These are phyloP conservation scores for Chalciporus sphaerocephalus DNA, from an alignment of 768 basidiomycete species.

Conservation along the genomic window DNA sequence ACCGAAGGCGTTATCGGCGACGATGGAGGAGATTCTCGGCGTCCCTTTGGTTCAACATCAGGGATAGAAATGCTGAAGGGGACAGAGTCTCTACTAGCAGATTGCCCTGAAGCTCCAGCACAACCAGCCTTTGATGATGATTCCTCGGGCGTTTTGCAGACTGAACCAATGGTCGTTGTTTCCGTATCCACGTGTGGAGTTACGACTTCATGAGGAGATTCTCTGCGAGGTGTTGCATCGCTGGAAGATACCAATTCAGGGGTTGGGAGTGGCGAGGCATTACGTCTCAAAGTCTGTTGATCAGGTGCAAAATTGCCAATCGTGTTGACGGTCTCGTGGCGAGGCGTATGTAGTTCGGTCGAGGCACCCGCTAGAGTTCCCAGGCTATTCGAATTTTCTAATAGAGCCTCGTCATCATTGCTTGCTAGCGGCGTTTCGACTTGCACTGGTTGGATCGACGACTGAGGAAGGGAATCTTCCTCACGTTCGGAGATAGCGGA, in stretches of 20 bases:
- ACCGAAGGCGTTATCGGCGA: conserved; percentile 12
- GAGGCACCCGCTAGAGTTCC: conserved; percentile 14
- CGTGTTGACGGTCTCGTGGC: conserved; percentile 23
- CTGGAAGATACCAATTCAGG: conserved; percentile 9
- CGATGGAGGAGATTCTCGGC: conserved; percentile 7
- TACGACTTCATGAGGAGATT: conserved; percentile 6
- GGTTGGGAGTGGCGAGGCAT: conserved; percentile 8
- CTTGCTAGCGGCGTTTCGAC: conserved; percentile 15
- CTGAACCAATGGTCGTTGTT: conserved; percentile 2
- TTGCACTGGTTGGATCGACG: conserved; percentile 31
- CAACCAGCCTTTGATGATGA: conserved; percentile 4
- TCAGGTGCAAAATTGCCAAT: conserved; percentile 14
- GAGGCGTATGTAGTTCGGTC: conserved; percentile 14
- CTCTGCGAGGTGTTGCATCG: conserved; percentile 8
- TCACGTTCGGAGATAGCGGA: conserved; percentile 27
- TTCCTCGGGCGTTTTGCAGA: conserved; percentile 6
- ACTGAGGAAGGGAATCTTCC: conserved; percentile 17
- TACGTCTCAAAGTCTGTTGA: conserved; percentile 12
- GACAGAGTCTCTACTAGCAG: conserved; percentile 9
- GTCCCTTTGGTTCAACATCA: conserved; percentile 6
- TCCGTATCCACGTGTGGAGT: conserved; percentile 13
- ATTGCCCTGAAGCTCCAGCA: conserved; percentile 2
- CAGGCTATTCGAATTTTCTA: conserved; percentile 18
- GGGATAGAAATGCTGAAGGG: conserved; percentile 9
- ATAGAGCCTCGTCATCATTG: conserved; percentile 10